Evolutionary conservation across 306 rosid genomes (phyloP).

Genomic region (Prunus persica): Prunus_persica_NCBIv2 NC_034015.1:17335501-17336000

Average conservation of each 20-base stretch:
- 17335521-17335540: too few species aligned
- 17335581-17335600: too few species aligned
- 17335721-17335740: constrained; percentile 38
- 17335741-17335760: constrained; percentile 76
- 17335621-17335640: constrained; percentile 49
- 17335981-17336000: too few species aligned
- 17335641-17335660: constrained; percentile 51
- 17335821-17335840: constrained; percentile 28
- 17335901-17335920: background rate
- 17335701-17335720: constrained; percentile 24
- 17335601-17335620: background rate
- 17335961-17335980: background rate
- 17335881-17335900: background rate
- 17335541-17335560: too few species aligned
- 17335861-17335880: background rate
- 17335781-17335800: constrained; percentile 25
- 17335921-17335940: background rate
- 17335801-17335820: constrained; percentile 31
- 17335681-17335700: constrained; percentile 49
- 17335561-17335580: too few species aligned
- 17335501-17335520: too few species aligned
- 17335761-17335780: constrained; percentile 43
- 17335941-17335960: background rate
- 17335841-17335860: background rate
- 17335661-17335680: constrained; percentile 83